Conservation (phyloP, 176 grass and related monocot genomes). For the Paspalum notatum region DNA sequence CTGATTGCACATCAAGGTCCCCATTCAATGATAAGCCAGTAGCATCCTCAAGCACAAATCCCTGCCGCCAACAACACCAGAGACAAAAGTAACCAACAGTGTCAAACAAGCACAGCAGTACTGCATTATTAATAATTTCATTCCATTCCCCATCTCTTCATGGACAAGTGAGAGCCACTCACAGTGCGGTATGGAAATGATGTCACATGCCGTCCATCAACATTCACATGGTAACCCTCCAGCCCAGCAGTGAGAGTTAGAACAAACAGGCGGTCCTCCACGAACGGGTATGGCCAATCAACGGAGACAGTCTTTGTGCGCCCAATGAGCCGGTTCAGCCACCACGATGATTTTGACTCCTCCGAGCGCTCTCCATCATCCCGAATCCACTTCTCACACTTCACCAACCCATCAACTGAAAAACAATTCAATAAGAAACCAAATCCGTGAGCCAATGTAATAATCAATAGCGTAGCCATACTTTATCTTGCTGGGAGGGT, state of each 20-base stretch:
- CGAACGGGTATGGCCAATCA: slow-evolving; percentile 94
- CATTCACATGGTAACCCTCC: slow-evolving; percentile 94
- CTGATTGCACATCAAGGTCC: slow-evolving; percentile 82
- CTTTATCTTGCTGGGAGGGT: not conserved
- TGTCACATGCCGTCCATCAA: slow-evolving; percentile 81
- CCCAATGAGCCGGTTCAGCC: slow-evolving; percentile 88
- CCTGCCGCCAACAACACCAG: slow-evolving; percentile 58
- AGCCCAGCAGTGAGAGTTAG: slow-evolving; percentile 88
- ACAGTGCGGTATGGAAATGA: slow-evolving; percentile 96
- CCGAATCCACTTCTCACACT: slow-evolving; percentile 93
- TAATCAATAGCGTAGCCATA: not conserved
- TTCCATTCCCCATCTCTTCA: slow-evolving; percentile 11
- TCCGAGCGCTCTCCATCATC: slow-evolving; percentile 59
- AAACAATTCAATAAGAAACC: slow-evolving; percentile 30
- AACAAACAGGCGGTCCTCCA: slow-evolving; percentile 85
- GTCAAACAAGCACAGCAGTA: not conserved
- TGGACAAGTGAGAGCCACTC: slow-evolving; percentile 25
- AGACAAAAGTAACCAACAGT: slow-evolving; percentile 32
- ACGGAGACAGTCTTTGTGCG: slow-evolving; percentile 67
- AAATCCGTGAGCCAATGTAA: slow-evolving; percentile 21
- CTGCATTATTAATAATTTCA: slow-evolving; percentile 2
- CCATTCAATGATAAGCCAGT: slow-evolving; percentile 94
- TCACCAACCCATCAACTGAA: slow-evolving; percentile 84
- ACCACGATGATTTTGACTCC: slow-evolving; percentile 79
- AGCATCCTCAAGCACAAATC: slow-evolving; percentile 92